Evolutionary conservation across 108 stramenopile species (phyloP).

Genomic region (Pseudonitzschia pungens): DNA sequence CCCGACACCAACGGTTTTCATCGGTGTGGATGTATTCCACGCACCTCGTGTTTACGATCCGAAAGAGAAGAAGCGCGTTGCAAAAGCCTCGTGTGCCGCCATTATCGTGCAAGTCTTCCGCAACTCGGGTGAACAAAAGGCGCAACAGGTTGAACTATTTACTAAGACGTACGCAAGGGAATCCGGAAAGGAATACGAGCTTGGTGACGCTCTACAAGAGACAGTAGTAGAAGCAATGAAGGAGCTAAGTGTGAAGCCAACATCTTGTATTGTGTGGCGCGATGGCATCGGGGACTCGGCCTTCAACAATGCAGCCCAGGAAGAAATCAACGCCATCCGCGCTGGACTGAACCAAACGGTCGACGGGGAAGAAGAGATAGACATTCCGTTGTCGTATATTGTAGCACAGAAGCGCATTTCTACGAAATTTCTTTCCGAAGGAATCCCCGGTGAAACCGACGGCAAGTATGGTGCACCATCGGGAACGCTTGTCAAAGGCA

Average conservation of each 20-base stretch:
- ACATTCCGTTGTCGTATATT: constrained; percentile 56
- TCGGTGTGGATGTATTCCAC: constrained; percentile 69
- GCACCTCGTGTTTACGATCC: constrained; percentile 58
- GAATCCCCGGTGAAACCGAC: constrained; percentile 35
- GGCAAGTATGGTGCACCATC: constrained; percentile 48
- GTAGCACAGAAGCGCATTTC: constrained; percentile 69
- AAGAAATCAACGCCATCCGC: constrained; percentile 57
- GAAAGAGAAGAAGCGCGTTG: constrained; percentile 34
- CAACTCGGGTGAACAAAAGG: constrained; percentile 6
- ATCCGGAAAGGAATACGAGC: constrained; percentile 58
- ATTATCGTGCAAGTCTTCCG: constrained; percentile 61
- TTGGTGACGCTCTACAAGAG: constrained; percentile 44
- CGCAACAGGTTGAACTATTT: constrained; percentile 41
- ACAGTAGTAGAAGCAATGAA: constrained; percentile 51
- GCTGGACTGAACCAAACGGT: constrained; percentile 35
- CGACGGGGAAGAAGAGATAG: constrained; percentile 16
- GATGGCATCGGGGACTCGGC: constrained; percentile 68
- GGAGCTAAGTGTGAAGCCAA: constrained; percentile 45
- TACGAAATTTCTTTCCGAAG: constrained; percentile 53
- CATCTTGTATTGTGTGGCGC: constrained; percentile 65
- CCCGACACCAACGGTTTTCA: constrained; percentile 61
- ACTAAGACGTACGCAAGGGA: constrained; percentile 47
- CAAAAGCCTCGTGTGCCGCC: constrained; percentile 67
- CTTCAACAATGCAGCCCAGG: constrained; percentile 37
- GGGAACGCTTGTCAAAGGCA: constrained; percentile 53